A percentile compares a stretch with the other conserved stretches of the same genome.
Conservation (phyloP, 2,329 filamentous ascomycete species). For the Orbilia brochopaga region DNA sequence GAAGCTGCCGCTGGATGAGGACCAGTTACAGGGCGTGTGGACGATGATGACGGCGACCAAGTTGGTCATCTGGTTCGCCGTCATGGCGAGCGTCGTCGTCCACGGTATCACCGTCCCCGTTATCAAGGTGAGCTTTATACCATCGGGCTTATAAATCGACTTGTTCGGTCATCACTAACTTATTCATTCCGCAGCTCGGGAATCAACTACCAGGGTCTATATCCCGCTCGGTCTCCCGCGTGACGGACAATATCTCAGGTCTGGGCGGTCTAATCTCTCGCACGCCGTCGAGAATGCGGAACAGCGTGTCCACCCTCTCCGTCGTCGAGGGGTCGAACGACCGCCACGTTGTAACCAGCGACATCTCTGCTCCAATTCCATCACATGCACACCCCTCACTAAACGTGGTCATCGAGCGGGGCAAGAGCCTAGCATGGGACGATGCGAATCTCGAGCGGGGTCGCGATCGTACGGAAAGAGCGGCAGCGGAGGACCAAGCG, state of each 20-base stretch:
- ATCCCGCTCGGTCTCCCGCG: conserved; percentile 41
- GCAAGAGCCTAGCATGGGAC: conserved; percentile 32
- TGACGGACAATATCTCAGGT: conserved; percentile 37
- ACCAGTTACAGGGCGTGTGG: conserved; percentile 15
- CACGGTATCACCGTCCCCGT: conserved; percentile 52
- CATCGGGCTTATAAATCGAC: neutral
- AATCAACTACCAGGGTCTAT: conserved; percentile 31
- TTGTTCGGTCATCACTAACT: conserved; percentile 7
- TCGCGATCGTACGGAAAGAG: conserved; percentile 8
- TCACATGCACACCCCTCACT: neutral
- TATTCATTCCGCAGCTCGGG: conserved; percentile 20
- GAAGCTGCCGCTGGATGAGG: conserved; percentile 21
- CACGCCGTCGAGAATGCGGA: conserved; percentile 21
- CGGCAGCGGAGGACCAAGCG: neutral
- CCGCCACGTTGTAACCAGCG: conserved; percentile 6
- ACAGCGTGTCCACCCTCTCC: conserved; percentile 14
- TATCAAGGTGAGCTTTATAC: conserved; percentile 44
- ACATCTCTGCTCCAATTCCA: conserved; percentile 24
- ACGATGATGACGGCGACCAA: conserved; percentile 26
- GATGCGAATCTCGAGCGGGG: conserved; percentile 42
- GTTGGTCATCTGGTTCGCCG: conserved; percentile 48
- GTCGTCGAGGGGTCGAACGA: conserved; percentile 11
- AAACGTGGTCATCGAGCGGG: conserved; percentile 13
- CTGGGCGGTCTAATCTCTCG: conserved; percentile 26
- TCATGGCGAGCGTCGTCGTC: conserved; percentile 50